Conservation (phyloP, 495 filamentous ascomycete genomes). For the Aspergillus cristatus region DNA sequence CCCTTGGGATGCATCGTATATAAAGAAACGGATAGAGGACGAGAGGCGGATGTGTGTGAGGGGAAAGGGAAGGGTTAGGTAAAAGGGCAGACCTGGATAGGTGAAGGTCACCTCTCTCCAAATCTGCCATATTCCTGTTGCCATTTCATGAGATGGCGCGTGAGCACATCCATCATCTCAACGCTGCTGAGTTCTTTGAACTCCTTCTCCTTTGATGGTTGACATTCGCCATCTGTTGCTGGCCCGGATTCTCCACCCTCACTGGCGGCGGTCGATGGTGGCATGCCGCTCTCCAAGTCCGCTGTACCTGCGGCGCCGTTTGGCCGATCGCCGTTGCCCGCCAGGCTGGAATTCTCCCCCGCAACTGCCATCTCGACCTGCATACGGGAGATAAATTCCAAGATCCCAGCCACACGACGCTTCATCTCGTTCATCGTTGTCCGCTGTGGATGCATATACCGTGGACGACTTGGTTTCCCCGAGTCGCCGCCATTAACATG, state of each 20-base stretch:
- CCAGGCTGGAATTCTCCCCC: constrained; percentile 31
- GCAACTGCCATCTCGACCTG: constrained; percentile 76
- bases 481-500: constrained; percentile 36
- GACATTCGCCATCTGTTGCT: constrained; percentile 20
- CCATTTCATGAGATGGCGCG: constrained; percentile 67
- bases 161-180: constrained; percentile 78
- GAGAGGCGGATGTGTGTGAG: constrained; percentile 2
- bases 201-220: constrained; percentile 30
- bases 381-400: constrained; percentile 84
- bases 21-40: no score
- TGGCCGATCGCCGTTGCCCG: constrained; percentile 24
- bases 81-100: background rate
- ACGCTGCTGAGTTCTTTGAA: constrained; percentile 62
- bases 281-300: constrained; percentile 25
- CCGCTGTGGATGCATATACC: constrained; percentile 43
- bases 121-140: constrained; percentile 54
- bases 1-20: no score
- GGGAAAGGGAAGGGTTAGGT: background rate
- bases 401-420: constrained; percentile 67
- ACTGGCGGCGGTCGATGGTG: constrained; percentile 15
- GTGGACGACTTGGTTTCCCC: constrained; percentile 49
- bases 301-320: constrained; percentile 29
- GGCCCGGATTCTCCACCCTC: constrained; percentile 23
- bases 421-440: constrained; percentile 90
- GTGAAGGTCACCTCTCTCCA: constrained; percentile 41